Conservation (phyloP, 2,329 filamentous ascomycete species). For the Colletotrichum sp. region DNA sequence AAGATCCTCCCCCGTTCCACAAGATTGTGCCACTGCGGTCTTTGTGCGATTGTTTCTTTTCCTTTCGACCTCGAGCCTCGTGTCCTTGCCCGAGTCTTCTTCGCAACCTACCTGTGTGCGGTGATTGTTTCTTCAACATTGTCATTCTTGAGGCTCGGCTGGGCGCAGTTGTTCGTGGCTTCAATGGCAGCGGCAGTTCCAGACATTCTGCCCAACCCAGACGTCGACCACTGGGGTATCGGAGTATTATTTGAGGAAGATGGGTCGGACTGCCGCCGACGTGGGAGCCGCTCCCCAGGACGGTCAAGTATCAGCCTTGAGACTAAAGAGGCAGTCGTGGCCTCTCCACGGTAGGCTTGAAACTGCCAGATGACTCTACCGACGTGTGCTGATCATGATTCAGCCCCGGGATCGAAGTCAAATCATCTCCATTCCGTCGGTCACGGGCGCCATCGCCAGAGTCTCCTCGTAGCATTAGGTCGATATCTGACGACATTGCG, state of each 20-base stretch:
- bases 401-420: not conserved
- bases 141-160: not conserved
- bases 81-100: not conserved
- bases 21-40: not conserved
- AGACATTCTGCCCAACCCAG: not conserved
- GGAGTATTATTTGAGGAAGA: not conserved
- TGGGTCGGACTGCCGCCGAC: not conserved
- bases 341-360: not conserved
- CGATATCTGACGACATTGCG: not conserved
- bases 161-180: not conserved
- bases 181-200: not conserved
- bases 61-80: not conserved
- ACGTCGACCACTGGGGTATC: conserved; percentile 1
- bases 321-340: not conserved
- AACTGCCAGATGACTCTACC: not conserved
- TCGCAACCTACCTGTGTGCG: not conserved
- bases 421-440: not conserved
- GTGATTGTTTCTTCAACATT: not conserved
- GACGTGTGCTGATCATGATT: not conserved
- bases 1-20: not conserved
- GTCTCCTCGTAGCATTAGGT: not conserved
- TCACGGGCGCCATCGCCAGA: not conserved
- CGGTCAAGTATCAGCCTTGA: not conserved
- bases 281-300: not conserved
- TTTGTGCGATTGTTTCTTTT: conserved; percentile 4